Base-by-base conservation (phyloP, 306 rosid species). In the Prinsepia uniflora region DNA sequence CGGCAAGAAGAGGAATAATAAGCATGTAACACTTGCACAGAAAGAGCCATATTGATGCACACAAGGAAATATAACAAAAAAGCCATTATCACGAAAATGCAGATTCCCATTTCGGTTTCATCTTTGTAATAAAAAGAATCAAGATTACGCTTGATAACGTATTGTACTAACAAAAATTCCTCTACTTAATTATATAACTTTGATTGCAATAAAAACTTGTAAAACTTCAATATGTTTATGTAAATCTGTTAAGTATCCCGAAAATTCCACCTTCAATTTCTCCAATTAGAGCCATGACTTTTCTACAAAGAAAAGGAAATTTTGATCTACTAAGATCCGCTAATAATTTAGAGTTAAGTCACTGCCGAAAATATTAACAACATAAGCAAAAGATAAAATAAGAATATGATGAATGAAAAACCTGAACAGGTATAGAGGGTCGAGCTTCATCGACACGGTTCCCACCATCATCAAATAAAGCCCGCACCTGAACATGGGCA, bases 401-500 rank as follows among this genome's bases (percentile, higher is more conserved):
- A 4, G 19, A 36, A 17, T 13, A 57, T 17, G 50, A 70, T 54
- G 30, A 65, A 59, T 11, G 44, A 84, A 86, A 73, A 80, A 90
- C 98, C 98, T 94, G 99, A 60, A 91, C 90, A 56, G 99, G 97
- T 60, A 78, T 75, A 68, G 99, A 94, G 63, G 99, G 99, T 69
- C 92, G 84, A 71, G 96, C 97, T 81, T 72, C 88, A 72, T 83
- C 78, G 0, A 89, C 96, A 63, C 96, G 99, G 10, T 86, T 86
- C 63, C 96, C 99, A 72, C 84, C 78, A 69, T 94, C 96, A 81
- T 94, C 99, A 78, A 94, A 94, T 85, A 94, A 75, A 58, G 99
- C 99, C 72, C 99, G 84, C 63, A 87, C 97, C 99, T 94, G 77
- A 78, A 65, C 54, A 72, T 67, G 55, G 36, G 48, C 14, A 74